These are phyloP conservation scores for Aspergillus funiculosus DNA, from an alignment of 495 filamentous ascomycete species.

Conservation along the genomic window DNA sequence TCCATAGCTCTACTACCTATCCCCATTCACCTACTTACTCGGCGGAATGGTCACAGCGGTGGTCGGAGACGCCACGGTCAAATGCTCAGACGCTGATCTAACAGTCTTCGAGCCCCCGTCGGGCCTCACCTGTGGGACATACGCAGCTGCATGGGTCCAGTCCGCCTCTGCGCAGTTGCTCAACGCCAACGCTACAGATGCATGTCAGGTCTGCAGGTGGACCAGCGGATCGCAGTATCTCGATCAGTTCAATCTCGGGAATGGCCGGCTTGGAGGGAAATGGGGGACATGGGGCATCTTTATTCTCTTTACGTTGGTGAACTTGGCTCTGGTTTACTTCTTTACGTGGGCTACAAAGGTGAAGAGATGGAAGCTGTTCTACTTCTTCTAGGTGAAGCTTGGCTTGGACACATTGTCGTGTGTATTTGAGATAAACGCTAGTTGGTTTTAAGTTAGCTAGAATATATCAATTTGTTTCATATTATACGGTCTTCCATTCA, in stretches of 20 bases:
- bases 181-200: neutral
- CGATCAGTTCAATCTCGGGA: neutral
- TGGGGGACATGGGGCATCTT: slow-evolving; percentile 4
- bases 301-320: neutral
- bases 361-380: slow-evolving; percentile 5
- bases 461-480: too few relatives aligned
- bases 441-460: too few relatives aligned
- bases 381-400: slow-evolving; percentile 8
- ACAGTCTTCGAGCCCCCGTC: neutral
- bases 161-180: neutral
- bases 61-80: neutral
- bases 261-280: neutral
- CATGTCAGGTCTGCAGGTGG: neutral
- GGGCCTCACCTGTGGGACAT: neutral
- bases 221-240: slow-evolving; percentile 5
- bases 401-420: too few relatives aligned
- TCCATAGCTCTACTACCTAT: slow-evolving; percentile 2
- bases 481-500: too few relatives aligned
- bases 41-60: slow-evolving; percentile 8
- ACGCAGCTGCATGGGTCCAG: neutral
- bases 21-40: slow-evolving; percentile 1
- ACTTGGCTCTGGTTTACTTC: slow-evolving; percentile 1
- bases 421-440: too few relatives aligned
- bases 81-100: neutral
- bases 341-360: slow-evolving; percentile 6